Conservation (phyloP, 2,329 filamentous ascomycete species). For the Volutella citrinella region DNA sequence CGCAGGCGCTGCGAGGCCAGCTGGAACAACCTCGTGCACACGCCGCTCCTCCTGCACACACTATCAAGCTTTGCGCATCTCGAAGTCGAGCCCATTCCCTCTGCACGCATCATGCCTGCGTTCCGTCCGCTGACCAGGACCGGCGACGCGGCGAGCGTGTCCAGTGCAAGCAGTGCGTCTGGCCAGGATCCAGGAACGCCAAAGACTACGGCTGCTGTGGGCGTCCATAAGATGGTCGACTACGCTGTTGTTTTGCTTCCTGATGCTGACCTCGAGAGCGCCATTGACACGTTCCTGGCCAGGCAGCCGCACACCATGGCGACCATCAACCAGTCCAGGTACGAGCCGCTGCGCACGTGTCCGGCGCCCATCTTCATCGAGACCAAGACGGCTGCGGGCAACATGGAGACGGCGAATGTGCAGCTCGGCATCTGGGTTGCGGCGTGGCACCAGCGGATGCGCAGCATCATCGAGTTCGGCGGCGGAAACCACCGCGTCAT, state of each 20-base stretch:
- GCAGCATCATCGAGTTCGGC: slow-evolving; percentile 5
- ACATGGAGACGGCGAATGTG: slow-evolving; percentile 4
- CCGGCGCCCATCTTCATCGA: slow-evolving; percentile 11
- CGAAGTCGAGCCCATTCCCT: slow-evolving; percentile 8
- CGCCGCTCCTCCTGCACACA: slow-evolving; percentile 2
- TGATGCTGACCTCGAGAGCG: too few species aligned
- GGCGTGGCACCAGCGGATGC: slow-evolving; percentile 11
- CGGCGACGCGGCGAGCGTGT: slow-evolving; percentile 1
- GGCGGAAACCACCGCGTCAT: slow-evolving; percentile 2
- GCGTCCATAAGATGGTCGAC: slow-evolving; percentile 13
- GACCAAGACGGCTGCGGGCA: too few species aligned
- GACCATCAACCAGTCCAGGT: slow-evolving; percentile 9
- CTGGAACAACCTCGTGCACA: slow-evolving; percentile 9
- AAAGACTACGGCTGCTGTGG: neutral
- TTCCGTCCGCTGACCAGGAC: slow-evolving; percentile 5
- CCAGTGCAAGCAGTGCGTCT: neutral
- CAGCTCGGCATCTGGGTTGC: slow-evolving; percentile 11
- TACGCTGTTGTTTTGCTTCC: slow-evolving; percentile 7
- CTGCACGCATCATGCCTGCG: slow-evolving; percentile 5
- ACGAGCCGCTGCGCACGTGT: slow-evolving; percentile 1
- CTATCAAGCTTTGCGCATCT: neutral
- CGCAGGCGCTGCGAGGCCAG: slow-evolving; percentile 5
- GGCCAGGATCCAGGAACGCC: too few species aligned
- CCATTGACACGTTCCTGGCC: too few species aligned
- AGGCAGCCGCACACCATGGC: neutral